Evolutionary conservation across 2,329 filamentous ascomycete species (phyloP).

Genomic region (Sclerotinia nivalis): DNA sequence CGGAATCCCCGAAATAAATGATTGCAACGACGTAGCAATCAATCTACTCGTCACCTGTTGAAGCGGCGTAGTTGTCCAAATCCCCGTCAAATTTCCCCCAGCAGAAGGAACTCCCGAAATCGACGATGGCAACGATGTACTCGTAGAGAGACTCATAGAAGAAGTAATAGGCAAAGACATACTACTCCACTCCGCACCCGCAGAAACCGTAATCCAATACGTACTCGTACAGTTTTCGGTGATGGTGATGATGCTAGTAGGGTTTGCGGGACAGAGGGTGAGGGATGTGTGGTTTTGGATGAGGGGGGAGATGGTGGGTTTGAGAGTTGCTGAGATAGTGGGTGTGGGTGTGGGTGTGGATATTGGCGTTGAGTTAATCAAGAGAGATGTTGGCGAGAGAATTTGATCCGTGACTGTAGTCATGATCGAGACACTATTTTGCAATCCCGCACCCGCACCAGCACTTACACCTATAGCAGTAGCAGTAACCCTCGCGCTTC

Average conservation of each 20-base stretch:
- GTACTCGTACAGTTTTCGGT: conserved; percentile 25
- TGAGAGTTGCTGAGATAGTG: no score
- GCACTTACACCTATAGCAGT: background rate
- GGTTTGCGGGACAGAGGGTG: conserved; percentile 11
- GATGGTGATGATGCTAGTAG: conserved; percentile 22
- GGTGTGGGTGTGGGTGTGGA: background rate
- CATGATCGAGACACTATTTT: background rate
- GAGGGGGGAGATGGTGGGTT: background rate
- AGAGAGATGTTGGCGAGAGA: background rate
- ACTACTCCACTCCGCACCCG: background rate
- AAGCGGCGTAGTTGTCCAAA: background rate
- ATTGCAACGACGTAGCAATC: no score
- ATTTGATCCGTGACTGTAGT: background rate
- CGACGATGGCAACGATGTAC: background rate
- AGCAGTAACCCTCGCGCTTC: background rate
- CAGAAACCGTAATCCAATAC: background rate
- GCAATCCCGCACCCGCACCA: background rate
- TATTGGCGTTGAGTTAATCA: background rate
- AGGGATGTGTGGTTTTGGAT: background rate
- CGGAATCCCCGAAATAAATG: no score
- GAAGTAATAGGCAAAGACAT: background rate
- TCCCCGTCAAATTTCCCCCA: background rate
- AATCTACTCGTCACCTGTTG: background rate
- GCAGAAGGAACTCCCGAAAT: background rate
- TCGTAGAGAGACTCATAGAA: background rate